phyloP scores from a whole-genome alignment of 2,329 filamentous ascomycete genomes.

The Penicillium sp. region DNA sequence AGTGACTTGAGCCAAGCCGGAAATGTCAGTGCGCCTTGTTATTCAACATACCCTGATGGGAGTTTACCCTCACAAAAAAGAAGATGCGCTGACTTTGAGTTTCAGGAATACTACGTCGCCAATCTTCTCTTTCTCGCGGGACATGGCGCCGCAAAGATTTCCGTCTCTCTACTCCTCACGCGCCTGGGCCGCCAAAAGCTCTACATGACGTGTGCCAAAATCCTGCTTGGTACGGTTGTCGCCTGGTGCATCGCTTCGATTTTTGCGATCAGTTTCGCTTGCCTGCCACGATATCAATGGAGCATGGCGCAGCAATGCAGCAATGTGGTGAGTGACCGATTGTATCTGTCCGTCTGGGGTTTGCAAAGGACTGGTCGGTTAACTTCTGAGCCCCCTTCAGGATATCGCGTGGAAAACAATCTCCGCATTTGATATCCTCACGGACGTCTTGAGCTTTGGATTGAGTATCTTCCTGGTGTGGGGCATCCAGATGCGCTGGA shows the following conservation, averaged over 20 bases:
- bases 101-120: slow-evolving; percentile 9
- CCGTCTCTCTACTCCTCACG: slow-evolving; percentile 24
- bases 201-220: slow-evolving; percentile 11
- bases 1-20: neutral
- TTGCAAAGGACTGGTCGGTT: neutral
- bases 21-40: neutral
- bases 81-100: neutral
- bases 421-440: slow-evolving; percentile 36
- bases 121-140: slow-evolving; percentile 24
- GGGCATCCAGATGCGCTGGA: slow-evolving; percentile 18
- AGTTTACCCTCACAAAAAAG: neutral
- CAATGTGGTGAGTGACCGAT: neutral
- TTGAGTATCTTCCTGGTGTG: slow-evolving; percentile 21
- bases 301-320: neutral
- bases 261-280: neutral
- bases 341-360: neutral
- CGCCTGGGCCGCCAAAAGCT: slow-evolving; percentile 17
- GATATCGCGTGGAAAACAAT: slow-evolving; percentile 32
- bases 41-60: no score
- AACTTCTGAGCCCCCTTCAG: neutral
- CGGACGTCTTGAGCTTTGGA: slow-evolving; percentile 11
- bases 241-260: neutral
- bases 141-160: slow-evolving; percentile 24
- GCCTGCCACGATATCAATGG: neutral
- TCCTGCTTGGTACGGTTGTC: neutral